phyloP scores from a whole-genome alignment of 768 basidiomycete species.

The Boletales sp. region DNA sequence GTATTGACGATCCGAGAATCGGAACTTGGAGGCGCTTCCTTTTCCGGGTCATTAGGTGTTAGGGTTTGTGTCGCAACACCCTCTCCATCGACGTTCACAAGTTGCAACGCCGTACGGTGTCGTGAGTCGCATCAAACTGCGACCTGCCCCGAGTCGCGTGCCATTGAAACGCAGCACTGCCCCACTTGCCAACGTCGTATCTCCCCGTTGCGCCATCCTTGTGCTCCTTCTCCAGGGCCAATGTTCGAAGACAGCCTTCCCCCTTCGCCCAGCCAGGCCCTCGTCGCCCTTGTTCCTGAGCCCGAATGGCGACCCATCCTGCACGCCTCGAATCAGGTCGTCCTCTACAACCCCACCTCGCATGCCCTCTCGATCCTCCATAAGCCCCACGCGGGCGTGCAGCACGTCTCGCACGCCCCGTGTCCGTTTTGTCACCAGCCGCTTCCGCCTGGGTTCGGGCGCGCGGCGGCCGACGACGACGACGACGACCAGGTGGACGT shows the following conservation, averaged over 20 bases:
- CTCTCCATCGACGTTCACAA: background rate
- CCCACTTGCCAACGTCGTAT: background rate
- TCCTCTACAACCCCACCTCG: slow-evolving; percentile 81
- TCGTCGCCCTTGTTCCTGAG: slow-evolving; percentile 25
- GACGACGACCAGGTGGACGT: slow-evolving; percentile 23
- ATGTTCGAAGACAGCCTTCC: slow-evolving; percentile 32
- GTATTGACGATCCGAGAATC: too few relatives aligned
- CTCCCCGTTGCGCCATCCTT: background rate
- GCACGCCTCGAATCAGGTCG: slow-evolving; percentile 81
- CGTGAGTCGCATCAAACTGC: background rate
- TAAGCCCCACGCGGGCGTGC: slow-evolving; percentile 10
- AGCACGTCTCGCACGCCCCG: slow-evolving; percentile 7
- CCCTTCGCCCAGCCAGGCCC: slow-evolving; percentile 30
- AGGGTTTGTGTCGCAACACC: too few relatives aligned
- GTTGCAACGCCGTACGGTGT: too few relatives aligned
- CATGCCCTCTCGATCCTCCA: slow-evolving; percentile 70
- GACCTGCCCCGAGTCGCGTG: slow-evolving; percentile 4
- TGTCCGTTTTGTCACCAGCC: slow-evolving; percentile 78
- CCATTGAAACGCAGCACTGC: background rate
- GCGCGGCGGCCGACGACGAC: slow-evolving; percentile 17
- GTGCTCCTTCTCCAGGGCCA: background rate
- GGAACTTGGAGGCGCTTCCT: too few relatives aligned
- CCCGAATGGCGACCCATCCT: slow-evolving; percentile 75
- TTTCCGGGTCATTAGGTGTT: too few relatives aligned
- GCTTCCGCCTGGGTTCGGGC: slow-evolving; percentile 45